A percentile compares a stretch with the other conserved stretches of the same genome.
These are phyloP conservation scores for Arachis stenosperma DNA, from an alignment of 306 rosid species.

Conservation along the genomic window DNA sequence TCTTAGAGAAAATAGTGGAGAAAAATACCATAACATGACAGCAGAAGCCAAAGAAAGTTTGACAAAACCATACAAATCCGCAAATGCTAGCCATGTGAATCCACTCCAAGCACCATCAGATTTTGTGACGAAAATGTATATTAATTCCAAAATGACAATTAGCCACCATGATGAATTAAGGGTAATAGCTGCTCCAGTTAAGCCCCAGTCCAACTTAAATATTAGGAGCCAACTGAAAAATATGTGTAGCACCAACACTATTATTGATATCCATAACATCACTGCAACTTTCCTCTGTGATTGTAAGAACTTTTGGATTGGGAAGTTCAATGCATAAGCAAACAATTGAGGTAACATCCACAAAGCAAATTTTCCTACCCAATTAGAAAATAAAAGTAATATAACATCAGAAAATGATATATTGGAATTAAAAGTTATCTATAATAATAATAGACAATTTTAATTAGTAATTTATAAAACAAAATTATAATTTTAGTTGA, in stretches of 20 bases:
- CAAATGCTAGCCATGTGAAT: constrained; percentile 72
- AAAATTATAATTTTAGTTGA: too few relatives aligned
- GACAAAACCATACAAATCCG: constrained; percentile 61
- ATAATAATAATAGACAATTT: too few relatives aligned
- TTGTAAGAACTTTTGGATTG: constrained; percentile 76
- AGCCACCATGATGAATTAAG: constrained; percentile 78
- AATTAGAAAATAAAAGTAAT: background rate
- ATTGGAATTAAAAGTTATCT: too few relatives aligned
- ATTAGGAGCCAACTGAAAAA: constrained; percentile 69
- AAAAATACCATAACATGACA: constrained; percentile 70
- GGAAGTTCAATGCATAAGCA: constrained; percentile 74
- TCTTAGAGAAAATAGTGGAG: constrained; percentile 8
- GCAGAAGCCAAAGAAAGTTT: constrained; percentile 86
- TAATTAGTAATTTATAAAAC: too few relatives aligned
- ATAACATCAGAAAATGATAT: background rate
- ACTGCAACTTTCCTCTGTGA: constrained; percentile 70
- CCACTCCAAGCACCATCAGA: constrained; percentile 92
- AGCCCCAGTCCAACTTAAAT: constrained; percentile 62
- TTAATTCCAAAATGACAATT: constrained; percentile 48
- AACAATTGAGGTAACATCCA: constrained; percentile 81
- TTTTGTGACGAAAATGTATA: constrained; percentile 63
- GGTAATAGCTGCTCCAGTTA: constrained; percentile 66
- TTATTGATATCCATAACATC: constrained; percentile 57
- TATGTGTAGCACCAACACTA: constrained; percentile 51
- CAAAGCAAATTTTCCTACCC: constrained; percentile 64